Conservation (phyloP, 768 basidiomycete species). For the Tulasnella sp. region DNA sequence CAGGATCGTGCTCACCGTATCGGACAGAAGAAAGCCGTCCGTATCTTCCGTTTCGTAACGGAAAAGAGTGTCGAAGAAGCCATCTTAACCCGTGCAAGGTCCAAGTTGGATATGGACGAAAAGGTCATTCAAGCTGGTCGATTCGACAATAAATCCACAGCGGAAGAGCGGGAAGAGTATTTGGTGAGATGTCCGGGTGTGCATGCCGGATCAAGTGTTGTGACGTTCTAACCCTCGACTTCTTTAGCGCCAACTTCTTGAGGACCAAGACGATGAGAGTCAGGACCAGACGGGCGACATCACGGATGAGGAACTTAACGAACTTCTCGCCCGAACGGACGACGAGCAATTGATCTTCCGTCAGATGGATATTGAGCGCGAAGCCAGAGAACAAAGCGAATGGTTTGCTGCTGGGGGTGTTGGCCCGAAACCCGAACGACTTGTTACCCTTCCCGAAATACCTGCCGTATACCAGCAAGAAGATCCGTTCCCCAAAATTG, state of each 20-base stretch:
- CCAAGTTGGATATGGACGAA: conserved; percentile 97
- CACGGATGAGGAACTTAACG: conserved; percentile 93
- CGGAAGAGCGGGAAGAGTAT: conserved; percentile 95
- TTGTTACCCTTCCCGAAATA: conserved; percentile 85
- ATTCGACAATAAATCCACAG: conserved; percentile 97
- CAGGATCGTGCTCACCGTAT: conserved; percentile 99
- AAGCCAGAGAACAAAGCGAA: conserved; percentile 55
- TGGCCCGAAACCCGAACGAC: conserved; percentile 68
- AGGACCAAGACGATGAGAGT: conserved; percentile 85
- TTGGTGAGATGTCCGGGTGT: conserved; percentile 54
- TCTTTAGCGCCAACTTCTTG: conserved; percentile 78
- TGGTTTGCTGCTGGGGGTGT: conserved; percentile 75
- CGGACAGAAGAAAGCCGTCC: conserved; percentile 96
- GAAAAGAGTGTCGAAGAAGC: conserved; percentile 98
- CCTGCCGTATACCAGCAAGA: conserved; percentile 88
- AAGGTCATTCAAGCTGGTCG: conserved; percentile 99
- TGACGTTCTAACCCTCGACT: conserved; percentile 20
- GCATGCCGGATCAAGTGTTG: background rate
- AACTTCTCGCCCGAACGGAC: conserved; percentile 81
- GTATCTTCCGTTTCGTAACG: conserved; percentile 94
- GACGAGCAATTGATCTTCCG: conserved; percentile 73
- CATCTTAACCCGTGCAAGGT: conserved; percentile 90
- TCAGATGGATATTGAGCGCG: conserved; percentile 76
- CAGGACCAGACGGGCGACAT: conserved; percentile 88
- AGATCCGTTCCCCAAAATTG: conserved; percentile 60